Base-by-base conservation (phyloP, 805 yeast species). In the Ogataea trehalophila region DNA sequence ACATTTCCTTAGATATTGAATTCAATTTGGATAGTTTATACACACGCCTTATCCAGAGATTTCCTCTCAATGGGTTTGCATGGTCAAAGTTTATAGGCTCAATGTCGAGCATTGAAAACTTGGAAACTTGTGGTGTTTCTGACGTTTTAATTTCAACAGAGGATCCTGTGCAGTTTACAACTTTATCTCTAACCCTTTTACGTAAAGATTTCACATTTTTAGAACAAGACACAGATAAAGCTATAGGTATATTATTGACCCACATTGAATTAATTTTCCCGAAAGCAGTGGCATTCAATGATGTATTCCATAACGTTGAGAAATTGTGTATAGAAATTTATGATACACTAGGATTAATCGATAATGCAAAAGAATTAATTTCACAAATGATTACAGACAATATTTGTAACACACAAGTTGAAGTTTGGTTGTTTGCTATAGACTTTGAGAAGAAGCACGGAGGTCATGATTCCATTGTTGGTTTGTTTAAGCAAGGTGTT, bases 391-490 rank as follows among this genome's bases (percentile, higher is more conserved):
- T 51, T 15, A 26, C 34, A 6, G 41, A 45, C 17, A n/a, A n/a
- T 0, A 37, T 22, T 14, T 7, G 49, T 31, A 45, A 57, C 0
- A 44, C 54, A 3, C 75, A 77, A 53, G 60, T 70, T 29, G 79
- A 74, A 31, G 63, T 72, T 8, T 81, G 85, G 85, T 44, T 78
- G 2, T 66, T 62, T 42, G 70, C 72, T 5, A 59, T 64, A 41
- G 61, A 68, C 5, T 75, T 76, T 62, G 79, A 73, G 50, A 61
- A 54, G 37, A 50, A 61, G 16, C 49, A 62, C 34, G 68, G 67
- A 7, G 60, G 62, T 15, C 33, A 47, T 31, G 48, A 53, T 0
- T 43, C 55, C 2, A 67, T 70, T 1, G 45, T 57, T 0, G 53
- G 45, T 2, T 43, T 74, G 0, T 65, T 76, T 33, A 52, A 56